Evolutionary conservation across 192 early-diverging fungal species (phyloP).

Genomic region (Diversispora epigaea): DNA sequence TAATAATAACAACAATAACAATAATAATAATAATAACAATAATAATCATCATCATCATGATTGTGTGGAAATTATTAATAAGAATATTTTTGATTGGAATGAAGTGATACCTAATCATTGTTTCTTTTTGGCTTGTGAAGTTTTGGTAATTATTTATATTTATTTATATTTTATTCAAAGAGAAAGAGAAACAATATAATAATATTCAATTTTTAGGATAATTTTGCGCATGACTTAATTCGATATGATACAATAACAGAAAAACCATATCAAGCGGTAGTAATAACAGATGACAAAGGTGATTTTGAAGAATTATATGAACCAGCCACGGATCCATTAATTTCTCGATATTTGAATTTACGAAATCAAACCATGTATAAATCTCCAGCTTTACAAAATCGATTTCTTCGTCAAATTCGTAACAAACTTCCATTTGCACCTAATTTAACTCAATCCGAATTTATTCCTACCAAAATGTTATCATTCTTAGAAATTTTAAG

Average conservation of each 20-base stretch:
- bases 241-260: constrained; percentile 76
- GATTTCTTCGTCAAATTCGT: constrained; percentile 54
- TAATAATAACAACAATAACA: no score
- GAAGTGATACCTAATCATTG: constrained; percentile 67
- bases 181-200: constrained; percentile 1
- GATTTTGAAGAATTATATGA: constrained; percentile 88
- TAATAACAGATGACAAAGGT: constrained; percentile 76
- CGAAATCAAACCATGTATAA: constrained; percentile 60
- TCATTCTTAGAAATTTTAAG: constrained; percentile 74
- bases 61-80: constrained; percentile 81
- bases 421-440: constrained; percentile 75
- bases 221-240: constrained; percentile 94
- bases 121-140: constrained; percentile 96
- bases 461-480: constrained; percentile 84
- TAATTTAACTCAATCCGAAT: constrained; percentile 84
- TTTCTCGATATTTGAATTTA: constrained; percentile 65
- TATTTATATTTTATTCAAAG: neutral
- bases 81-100: constrained; percentile 91
- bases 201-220: constrained; percentile 63
- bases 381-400: constrained; percentile 60
- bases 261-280: constrained; percentile 78
- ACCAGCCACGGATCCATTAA: constrained; percentile 72
- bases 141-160: constrained; percentile 64
- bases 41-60: constrained; percentile 36
- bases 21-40: no score